Percentiles rank a stretch among this genome's conserved stretches.
phyloP scores from a whole-genome alignment of 495 filamentous ascomycete species.

The Penicillium goetzii region DNA sequence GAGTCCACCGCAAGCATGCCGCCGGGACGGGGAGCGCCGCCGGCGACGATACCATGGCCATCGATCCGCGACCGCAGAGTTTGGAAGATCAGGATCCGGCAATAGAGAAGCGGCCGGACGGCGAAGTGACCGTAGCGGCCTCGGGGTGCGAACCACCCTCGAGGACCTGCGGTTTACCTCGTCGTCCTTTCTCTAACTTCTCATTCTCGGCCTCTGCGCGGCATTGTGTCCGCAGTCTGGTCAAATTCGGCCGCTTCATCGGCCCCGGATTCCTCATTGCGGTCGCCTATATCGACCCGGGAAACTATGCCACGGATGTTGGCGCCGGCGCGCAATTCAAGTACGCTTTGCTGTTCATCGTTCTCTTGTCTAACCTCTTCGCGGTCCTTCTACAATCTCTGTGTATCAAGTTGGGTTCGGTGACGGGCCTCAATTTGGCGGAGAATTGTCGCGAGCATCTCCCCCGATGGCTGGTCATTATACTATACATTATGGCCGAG shows the following conservation, averaged over 20 bases:
- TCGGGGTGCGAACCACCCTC: slow-evolving; percentile 41
- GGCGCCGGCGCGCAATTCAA: slow-evolving; percentile 68
- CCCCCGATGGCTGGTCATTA: slow-evolving; percentile 74
- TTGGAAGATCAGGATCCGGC: slow-evolving; percentile 31
- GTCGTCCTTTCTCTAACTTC: slow-evolving; percentile 38
- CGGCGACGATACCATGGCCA: slow-evolving; percentile 32
- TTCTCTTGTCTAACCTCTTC: slow-evolving; percentile 81
- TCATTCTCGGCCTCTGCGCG: slow-evolving; percentile 23
- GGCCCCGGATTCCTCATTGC: slow-evolving; percentile 86
- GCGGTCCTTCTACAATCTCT: slow-evolving; percentile 83
- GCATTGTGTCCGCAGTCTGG: slow-evolving; percentile 40
- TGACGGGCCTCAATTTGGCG: slow-evolving; percentile 80
- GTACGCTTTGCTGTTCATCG: slow-evolving; percentile 76
- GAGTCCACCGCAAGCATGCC: slow-evolving; percentile 42
- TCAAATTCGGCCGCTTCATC: slow-evolving; percentile 75
- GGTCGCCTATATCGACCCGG: slow-evolving; percentile 80
- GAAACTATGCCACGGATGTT: slow-evolving; percentile 86
- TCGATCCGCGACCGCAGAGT: slow-evolving; percentile 31
- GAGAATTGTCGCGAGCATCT: slow-evolving; percentile 77
- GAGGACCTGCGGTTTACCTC: slow-evolving; percentile 44
- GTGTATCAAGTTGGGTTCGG: slow-evolving; percentile 82
- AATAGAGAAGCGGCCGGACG: slow-evolving; percentile 33
- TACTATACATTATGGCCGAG: slow-evolving; percentile 76
- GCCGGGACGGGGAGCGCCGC: slow-evolving; percentile 25
- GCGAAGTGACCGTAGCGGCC: slow-evolving; percentile 42